Conservation (phyloP, 2,329 filamentous ascomycete species). For the Aspergillus persii region DNA sequence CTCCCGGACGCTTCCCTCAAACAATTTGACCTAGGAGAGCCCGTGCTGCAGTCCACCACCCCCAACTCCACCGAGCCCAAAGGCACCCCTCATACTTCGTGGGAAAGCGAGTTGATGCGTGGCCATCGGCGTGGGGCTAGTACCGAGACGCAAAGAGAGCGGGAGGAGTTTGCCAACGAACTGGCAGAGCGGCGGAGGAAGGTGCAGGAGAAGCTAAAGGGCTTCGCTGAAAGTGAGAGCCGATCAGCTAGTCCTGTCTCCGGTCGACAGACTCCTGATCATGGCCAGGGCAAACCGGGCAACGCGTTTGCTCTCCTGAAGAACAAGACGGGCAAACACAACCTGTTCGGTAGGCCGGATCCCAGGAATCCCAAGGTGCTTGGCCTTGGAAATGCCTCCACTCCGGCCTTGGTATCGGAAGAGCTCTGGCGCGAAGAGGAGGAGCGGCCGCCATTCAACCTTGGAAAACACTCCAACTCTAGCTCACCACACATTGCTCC, state of each 20-base stretch:
- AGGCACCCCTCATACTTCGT: slow-evolving; percentile 28
- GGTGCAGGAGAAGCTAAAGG: slow-evolving; percentile 49
- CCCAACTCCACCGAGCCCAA: slow-evolving; percentile 1
- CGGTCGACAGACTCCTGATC: slow-evolving; percentile 34
- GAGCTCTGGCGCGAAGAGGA: slow-evolving; percentile 41
- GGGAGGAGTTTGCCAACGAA: slow-evolving; percentile 49
- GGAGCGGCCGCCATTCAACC: slow-evolving; percentile 27
- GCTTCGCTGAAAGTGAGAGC: slow-evolving; percentile 42
- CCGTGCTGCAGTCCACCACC: background rate
- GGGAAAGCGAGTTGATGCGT: slow-evolving; percentile 50
- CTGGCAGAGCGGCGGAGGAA: slow-evolving; percentile 47
- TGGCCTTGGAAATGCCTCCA: slow-evolving; percentile 40
- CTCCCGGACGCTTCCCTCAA: slow-evolving; percentile 2
- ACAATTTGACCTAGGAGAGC: background rate
- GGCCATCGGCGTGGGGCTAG: slow-evolving; percentile 45
- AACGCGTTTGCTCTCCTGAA: slow-evolving; percentile 48
- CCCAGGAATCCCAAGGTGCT: slow-evolving; percentile 43
- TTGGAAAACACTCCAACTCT: slow-evolving; percentile 37
- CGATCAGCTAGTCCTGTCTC: slow-evolving; percentile 44
- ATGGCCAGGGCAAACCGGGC: slow-evolving; percentile 30
- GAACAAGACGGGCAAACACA: slow-evolving; percentile 38
- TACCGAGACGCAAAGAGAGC: slow-evolving; percentile 49
- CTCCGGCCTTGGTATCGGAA: slow-evolving; percentile 34
- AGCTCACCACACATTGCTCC: slow-evolving; percentile 37
- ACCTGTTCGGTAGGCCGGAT: slow-evolving; percentile 29